Percentiles rank a stretch among this genome's conserved stretches.
Conservation (phyloP, 2,329 filamentous ascomycete species). For the Pestalotiopsis fici region DNA sequence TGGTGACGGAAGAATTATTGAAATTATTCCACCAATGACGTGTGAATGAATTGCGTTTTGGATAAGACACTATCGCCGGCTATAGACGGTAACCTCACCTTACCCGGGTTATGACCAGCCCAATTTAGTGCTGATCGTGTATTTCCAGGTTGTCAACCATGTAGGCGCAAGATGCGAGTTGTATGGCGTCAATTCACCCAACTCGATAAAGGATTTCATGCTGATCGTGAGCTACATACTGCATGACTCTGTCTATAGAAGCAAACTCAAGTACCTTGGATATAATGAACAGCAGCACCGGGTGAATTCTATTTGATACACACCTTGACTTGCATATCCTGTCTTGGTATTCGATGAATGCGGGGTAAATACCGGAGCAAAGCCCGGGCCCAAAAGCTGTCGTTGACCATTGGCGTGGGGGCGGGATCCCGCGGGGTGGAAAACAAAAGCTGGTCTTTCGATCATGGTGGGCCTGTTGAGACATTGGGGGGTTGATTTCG, state of each 20-base stretch:
- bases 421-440: background rate
- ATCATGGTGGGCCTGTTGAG: background rate
- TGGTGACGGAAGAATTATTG: background rate
- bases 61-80: background rate
- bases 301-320: background rate
- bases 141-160: background rate
- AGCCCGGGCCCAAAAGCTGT: background rate
- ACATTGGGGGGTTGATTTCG: background rate
- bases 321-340: background rate
- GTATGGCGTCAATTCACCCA: too few relatives aligned
- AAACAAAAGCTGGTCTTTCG: too few relatives aligned
- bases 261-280: background rate
- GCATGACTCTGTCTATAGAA: background rate
- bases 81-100: background rate
- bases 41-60: background rate
- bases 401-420: background rate
- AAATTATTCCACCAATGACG: conserved; percentile 8
- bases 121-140: background rate
- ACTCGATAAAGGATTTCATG: background rate
- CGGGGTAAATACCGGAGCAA: background rate
- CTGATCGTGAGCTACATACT: background rate
- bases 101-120: background rate
- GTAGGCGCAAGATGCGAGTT: background rate
- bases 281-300: background rate
- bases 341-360: background rate